Evolutionary conservation across 129 eudicot genomes (phyloP), one percentile per base, ranked within the genome.

Genomic region (Chrysanthemum lavandulifolium): DNA sequence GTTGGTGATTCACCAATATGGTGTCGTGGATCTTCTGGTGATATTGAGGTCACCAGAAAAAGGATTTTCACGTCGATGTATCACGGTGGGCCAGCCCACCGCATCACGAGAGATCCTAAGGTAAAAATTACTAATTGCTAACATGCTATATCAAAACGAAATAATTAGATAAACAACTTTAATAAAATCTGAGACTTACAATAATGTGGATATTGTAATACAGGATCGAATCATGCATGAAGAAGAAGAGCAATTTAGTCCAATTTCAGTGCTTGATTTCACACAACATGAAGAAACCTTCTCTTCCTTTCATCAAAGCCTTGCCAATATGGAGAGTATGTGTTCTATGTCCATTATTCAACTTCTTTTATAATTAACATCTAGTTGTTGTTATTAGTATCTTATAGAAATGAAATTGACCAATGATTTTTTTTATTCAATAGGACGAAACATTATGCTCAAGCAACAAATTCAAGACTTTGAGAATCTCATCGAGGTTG

Each of bases 241-340:
- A 50, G 84, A 83, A 50, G 93, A 87, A 5, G 66, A 91, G 73
- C 96, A 85, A 67, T 82, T 79, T 14, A 91, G 92, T 40, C 97
- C 97, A 3, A 84, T 91, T 63, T 91, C 93, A 3, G 91, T 91
- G 66, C 93, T 91, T 71, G 84, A 82, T 80, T 88, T 75, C 56
- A 43, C 83, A 73, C 81, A 69, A 69, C 81, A 76, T 47, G 81
- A 82, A 68, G 86, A 79, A 68, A 48, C 67, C 0, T 54, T 60
- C n/a, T 80, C 84, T 0, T 65, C 76, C 4, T 82, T 72, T 59
- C 85, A 78, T 50, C 84, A 76, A 50, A 67, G 48, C 54, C 80
- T 82, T 67, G 77, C 77, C 9, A 71, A 80, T 47, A 31, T 81
- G 65, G 79, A 82, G 45, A 62, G 82, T 61, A 79, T 15, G 82